Evolutionary conservation across 1,284 basidiomycete species (phyloP).

Genomic region (Cryptococcus jaspeensis): DNA sequence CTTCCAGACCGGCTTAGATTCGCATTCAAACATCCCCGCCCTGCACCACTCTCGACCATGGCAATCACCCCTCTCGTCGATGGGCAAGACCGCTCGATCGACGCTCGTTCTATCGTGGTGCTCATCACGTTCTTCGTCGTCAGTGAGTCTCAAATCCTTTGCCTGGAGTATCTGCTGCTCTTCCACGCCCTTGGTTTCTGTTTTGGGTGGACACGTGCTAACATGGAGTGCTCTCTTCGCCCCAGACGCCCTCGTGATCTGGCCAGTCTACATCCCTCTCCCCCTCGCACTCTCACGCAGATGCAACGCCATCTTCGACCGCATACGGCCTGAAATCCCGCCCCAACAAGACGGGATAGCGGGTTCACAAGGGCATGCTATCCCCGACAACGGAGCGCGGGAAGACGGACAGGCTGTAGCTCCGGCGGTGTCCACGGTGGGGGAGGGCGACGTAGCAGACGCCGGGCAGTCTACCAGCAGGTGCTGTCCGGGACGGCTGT

Average conservation of each 20-base stretch:
- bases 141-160: constrained; percentile 63
- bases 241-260: constrained; percentile 64
- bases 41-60: background rate
- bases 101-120: constrained; percentile 59
- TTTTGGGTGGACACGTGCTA: background rate
- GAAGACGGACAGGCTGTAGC: background rate
- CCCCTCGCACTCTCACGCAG: constrained; percentile 28
- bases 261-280: constrained; percentile 61
- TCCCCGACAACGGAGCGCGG: background rate
- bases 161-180: background rate
- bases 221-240: background rate
- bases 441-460: no score
- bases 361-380: background rate
- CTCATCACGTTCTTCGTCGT: constrained; percentile 71
- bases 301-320: background rate
- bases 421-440: background rate
- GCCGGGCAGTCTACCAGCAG: no score
- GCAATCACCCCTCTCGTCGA: constrained; percentile 15
- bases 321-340: constrained; percentile 1
- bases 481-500: constrained; percentile 15
- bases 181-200: background rate
- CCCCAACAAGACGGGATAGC: background rate
- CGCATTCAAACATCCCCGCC: background rate
- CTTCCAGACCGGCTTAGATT: no score
- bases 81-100: constrained; percentile 28